phyloP scores from a whole-genome alignment of 2,329 filamentous ascomycete genomes.

The Rachicladosporium sp. region DNA sequence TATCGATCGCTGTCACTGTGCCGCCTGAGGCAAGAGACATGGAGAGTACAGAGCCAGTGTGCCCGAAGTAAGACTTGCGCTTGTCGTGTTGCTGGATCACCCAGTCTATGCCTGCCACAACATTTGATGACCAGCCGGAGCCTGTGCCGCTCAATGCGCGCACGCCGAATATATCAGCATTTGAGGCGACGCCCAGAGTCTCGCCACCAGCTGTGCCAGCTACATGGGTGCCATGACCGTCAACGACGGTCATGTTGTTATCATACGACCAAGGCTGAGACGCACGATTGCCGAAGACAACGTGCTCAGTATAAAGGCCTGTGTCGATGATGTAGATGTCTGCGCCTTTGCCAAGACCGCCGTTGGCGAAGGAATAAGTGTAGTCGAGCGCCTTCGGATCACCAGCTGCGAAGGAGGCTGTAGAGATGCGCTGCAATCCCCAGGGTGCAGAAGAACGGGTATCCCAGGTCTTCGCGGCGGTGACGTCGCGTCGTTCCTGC shows the following conservation, averaged over 20 bases:
- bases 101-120: constrained; percentile 39
- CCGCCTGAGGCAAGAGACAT: constrained; percentile 29
- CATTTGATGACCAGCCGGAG: constrained; percentile 33
- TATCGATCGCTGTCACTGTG: constrained; percentile 16
- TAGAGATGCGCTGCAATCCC: constrained; percentile 36
- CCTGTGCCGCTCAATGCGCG: constrained; percentile 38
- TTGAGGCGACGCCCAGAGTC: constrained; percentile 35
- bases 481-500: constrained; percentile 14
- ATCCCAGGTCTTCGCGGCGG: constrained; percentile 12
- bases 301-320: constrained; percentile 34
- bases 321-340: constrained; percentile 40
- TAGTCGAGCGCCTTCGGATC: constrained; percentile 26
- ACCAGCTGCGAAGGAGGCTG: constrained; percentile 13
- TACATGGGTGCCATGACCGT: constrained; percentile 38
- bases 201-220: constrained; percentile 33
- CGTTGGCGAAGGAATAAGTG: constrained; percentile 31
- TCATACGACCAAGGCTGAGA: constrained; percentile 29
- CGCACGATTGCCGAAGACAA: constrained; percentile 33
- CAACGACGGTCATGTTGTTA: constrained; percentile 25
- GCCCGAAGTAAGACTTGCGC: constrained; percentile 25
- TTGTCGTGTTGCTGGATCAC: constrained; percentile 33
- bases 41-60: constrained; percentile 35
- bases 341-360: constrained; percentile 27
- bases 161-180: constrained; percentile 38
- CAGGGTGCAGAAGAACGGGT: constrained; percentile 28